These are phyloP conservation scores for Halteria grandinella DNA, from an alignment of 73 alveolate genomes.

Conservation along the genomic window DNA sequence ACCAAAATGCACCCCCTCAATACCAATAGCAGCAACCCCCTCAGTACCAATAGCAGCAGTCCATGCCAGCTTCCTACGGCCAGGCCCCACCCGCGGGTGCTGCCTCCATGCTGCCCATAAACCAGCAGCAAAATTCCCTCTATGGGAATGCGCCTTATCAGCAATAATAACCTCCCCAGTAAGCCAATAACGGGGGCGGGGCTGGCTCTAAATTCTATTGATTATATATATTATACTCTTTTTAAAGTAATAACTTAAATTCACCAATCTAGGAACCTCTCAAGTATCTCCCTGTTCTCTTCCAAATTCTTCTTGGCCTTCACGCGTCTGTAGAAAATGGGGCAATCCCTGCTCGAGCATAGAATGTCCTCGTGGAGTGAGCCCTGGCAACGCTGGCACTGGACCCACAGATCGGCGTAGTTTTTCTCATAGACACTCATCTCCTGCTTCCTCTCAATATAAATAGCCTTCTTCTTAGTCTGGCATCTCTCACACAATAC, in stretches of 20 bases:
- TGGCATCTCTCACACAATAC: constrained; percentile 91
- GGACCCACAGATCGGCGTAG: constrained; percentile 96
- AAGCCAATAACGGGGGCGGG: constrained; percentile 29
- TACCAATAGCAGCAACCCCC: not conserved
- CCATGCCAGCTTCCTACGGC: not conserved
- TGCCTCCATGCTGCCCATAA: not conserved
- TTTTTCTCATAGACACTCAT: constrained; percentile 79
- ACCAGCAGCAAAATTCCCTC: not conserved
- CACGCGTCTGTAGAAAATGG: constrained; percentile 95
- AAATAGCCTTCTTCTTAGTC: constrained; percentile 80
- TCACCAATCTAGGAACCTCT: constrained; percentile 53
- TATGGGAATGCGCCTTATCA: constrained; percentile 47
- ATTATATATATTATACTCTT: not conserved
- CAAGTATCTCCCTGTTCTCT: constrained; percentile 19
- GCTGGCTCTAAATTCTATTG: constrained; percentile 43
- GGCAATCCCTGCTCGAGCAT: constrained; percentile 98
- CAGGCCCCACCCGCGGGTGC: not conserved
- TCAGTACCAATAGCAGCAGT: not conserved
- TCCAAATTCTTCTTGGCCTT: constrained; percentile 80
- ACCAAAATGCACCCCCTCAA: too few species aligned
- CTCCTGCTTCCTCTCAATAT: constrained; percentile 85
- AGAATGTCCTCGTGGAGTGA: constrained; percentile 93
- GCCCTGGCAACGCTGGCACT: constrained; percentile 99
- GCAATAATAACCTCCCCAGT: not conserved
- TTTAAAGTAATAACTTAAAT: not conserved